A percentile compares a stretch with the other conserved stretches of the same genome.
Conservation (phyloP, 2,329 filamentous ascomycete species). For the Daldinia eschscholtzii region DNA sequence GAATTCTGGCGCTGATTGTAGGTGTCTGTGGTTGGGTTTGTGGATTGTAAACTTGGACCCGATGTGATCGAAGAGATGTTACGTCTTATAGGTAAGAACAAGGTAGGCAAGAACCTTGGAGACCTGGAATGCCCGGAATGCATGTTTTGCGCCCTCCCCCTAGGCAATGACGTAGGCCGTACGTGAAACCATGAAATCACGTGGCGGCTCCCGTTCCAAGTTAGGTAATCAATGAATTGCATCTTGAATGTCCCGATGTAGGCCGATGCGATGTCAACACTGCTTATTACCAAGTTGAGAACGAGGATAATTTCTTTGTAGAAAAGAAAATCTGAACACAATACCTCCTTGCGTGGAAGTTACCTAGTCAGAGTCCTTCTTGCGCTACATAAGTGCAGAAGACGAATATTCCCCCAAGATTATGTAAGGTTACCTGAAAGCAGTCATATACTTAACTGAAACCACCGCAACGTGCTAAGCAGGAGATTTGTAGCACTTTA, state of each 20-base stretch:
- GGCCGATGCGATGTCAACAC: no score
- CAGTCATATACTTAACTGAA: no score
- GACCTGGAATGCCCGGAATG: slow-evolving; percentile 7
- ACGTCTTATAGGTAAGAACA: neutral
- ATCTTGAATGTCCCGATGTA: neutral
- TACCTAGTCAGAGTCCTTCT: no score
- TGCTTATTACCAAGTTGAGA: no score
- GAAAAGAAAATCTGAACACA: no score
- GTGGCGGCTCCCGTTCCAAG: slow-evolving; percentile 15
- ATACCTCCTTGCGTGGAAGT: no score
- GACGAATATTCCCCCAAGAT: no score
- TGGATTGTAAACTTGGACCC: neutral
- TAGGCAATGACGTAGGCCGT: slow-evolving; percentile 40
- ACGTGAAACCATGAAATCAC: slow-evolving; percentile 25
- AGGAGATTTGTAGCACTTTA: no score
- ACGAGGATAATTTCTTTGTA: no score
- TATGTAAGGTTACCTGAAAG: no score
- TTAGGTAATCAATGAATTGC: slow-evolving; percentile 11
- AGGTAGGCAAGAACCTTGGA: slow-evolving; percentile 17
- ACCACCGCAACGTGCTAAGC: no score
- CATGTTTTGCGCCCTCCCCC: slow-evolving; percentile 22
- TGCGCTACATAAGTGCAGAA: no score
- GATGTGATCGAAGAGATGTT: neutral
- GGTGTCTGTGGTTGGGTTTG: neutral
- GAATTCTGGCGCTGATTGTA: neutral